Evolutionary conservation across 106 monocot species (phyloP).

Genomic region (Acorus gramineus): DNA sequence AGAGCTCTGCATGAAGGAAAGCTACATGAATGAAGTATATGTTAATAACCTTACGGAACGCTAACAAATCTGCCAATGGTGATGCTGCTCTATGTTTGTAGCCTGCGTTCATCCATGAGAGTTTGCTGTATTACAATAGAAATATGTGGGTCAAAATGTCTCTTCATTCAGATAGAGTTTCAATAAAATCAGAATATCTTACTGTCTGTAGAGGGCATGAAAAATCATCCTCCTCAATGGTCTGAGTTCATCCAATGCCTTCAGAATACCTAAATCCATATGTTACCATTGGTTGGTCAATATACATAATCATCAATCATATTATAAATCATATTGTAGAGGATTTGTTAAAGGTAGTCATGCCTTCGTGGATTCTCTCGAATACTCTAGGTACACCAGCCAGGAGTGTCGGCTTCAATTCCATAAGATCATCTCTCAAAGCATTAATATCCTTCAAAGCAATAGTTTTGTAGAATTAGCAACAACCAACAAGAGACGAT

Average conservation of each 20-base stretch:
- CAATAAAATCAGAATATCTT: conserved; percentile 8
- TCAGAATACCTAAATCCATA: conserved; percentile 45
- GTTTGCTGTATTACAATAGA: conserved; percentile 45
- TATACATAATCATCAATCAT: neutral
- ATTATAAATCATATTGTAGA: neutral
- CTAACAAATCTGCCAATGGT: conserved; percentile 71
- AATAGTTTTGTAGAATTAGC: too few species aligned
- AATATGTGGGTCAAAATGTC: neutral
- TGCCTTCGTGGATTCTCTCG: conserved; percentile 86
- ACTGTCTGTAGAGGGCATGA: conserved; percentile 68
- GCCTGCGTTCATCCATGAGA: conserved; percentile 65
- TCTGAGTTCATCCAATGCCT: conserved; percentile 60
- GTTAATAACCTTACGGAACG: conserved; percentile 64
- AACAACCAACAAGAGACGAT: too few species aligned
- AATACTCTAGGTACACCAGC: conserved; percentile 94
- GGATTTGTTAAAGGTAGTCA: neutral
- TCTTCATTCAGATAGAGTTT: too few species aligned
- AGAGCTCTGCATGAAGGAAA: neutral
- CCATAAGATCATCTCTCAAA: conserved; percentile 81
- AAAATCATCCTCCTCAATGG: conserved; percentile 85
- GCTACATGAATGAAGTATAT: neutral
- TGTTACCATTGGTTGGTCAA: neutral
- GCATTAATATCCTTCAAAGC: conserved; percentile 54
- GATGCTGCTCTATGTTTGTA: conserved; percentile 67
- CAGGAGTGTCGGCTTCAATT: conserved; percentile 79